Conservation (phyloP, 1,284 basidiomycete genomes). For the Takashimella koratensis region DNA sequence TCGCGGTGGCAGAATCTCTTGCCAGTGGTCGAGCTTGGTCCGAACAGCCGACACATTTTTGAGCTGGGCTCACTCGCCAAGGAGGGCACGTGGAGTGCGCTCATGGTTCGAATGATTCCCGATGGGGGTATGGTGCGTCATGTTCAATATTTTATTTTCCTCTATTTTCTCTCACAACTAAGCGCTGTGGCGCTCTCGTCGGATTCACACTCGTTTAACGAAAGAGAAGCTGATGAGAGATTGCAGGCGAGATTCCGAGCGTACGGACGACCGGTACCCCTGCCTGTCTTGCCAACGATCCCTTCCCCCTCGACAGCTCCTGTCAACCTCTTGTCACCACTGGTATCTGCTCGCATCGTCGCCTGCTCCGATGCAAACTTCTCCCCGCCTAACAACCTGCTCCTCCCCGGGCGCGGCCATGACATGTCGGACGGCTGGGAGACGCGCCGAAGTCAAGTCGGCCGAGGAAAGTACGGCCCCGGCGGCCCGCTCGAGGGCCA, state of each 20-base stretch:
- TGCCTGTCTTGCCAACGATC: conserved; percentile 37
- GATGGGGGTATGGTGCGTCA: conserved; percentile 85
- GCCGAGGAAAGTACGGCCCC: conserved; percentile 57
- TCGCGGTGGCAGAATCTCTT: conserved; percentile 69
- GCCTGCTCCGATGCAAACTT: conserved; percentile 80
- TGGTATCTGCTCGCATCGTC: conserved; percentile 69
- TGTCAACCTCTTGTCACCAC: conserved; percentile 84
- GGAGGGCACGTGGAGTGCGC: conserved; percentile 62
- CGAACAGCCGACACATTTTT: conserved; percentile 82
- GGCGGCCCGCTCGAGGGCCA: conserved; percentile 48
- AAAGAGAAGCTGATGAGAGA: conserved; percentile 3
- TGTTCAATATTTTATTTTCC: conserved; percentile 7
- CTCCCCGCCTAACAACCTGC: conserved; percentile 83
- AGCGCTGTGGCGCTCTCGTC: not conserved
- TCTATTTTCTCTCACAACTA: not conserved
- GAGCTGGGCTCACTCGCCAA: conserved; percentile 51
- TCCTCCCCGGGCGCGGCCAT: conserved; percentile 80
- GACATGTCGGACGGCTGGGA: conserved; percentile 99
- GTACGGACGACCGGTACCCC: conserved; percentile 71
- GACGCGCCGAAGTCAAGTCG: conserved; percentile 77
- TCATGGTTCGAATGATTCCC: conserved; percentile 93
- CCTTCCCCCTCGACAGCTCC: conserved; percentile 52
- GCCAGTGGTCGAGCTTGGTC: conserved; percentile 69
- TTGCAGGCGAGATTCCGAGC: conserved; percentile 76
- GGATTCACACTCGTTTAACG: not conserved